Conservation (phyloP, 306 rosid species). For the Cucurbita moschata region DNA sequence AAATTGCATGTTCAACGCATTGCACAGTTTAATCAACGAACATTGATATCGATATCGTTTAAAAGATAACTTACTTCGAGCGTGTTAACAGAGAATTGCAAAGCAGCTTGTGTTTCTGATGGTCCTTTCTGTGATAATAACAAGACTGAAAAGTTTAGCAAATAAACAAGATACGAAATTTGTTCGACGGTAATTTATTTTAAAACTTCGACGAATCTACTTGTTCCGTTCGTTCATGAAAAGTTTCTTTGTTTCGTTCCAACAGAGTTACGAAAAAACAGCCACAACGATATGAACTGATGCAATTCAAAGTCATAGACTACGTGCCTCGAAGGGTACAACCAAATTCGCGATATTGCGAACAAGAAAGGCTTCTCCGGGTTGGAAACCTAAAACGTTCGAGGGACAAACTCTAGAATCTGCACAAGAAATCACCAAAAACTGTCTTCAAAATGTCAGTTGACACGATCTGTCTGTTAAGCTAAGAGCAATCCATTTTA, state of each 20-base stretch:
- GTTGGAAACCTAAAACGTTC: constrained; percentile 71
- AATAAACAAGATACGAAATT: neutral
- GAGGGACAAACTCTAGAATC: constrained; percentile 98
- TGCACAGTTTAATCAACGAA: neutral
- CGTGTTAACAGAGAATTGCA: constrained; percentile 74
- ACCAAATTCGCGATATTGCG: constrained; percentile 94
- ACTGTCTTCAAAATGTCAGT: constrained; percentile 62
- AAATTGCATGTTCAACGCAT: neutral
- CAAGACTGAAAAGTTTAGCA: neutral
- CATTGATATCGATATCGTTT: neutral
- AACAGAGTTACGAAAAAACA: neutral
- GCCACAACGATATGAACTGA: constrained; percentile 5
- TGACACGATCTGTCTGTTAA: constrained; percentile 1
- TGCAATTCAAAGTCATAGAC: constrained; percentile 2
- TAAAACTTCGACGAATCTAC: too few relatives aligned
- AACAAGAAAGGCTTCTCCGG: constrained; percentile 80
- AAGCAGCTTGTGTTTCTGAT: constrained; percentile 82
- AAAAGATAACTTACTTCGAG: constrained; percentile 43
- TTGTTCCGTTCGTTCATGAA: neutral
- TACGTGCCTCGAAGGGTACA: constrained; percentile 61
- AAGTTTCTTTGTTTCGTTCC: neutral
- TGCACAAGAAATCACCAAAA: constrained; percentile 95
- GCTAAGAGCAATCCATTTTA: neutral
- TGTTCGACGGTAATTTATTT: too few relatives aligned
- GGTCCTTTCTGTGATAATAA: constrained; percentile 58